phyloP scores from a whole-genome alignment of 1,139 yeast species.

The Sugiyamaella japonica region DNA sequence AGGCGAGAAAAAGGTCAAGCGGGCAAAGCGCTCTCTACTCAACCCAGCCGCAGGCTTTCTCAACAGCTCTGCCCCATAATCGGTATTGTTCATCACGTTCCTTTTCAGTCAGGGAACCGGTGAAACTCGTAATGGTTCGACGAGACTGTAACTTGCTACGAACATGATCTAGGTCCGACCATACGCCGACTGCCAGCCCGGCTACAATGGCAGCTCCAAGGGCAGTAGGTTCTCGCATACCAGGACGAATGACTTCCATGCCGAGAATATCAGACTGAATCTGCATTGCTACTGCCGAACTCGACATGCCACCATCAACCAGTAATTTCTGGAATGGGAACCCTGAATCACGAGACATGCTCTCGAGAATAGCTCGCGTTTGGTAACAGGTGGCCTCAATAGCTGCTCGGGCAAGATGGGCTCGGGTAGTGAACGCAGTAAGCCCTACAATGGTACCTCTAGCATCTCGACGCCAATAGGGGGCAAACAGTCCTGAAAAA shows the following conservation, averaged over 20 bases:
- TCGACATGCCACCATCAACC: conserved; percentile 96
- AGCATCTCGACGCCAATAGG: conserved; percentile 93
- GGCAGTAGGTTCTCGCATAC: conserved; percentile 89
- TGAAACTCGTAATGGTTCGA: conserved; percentile 22
- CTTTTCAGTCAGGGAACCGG: conserved; percentile 41
- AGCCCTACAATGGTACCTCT: conserved; percentile 92
- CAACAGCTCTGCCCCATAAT: conserved; percentile 82
- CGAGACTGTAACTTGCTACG: conserved; percentile 29
- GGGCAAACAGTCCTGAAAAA: conserved; percentile 90
- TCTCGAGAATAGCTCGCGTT: conserved; percentile 84
- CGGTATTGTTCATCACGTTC: conserved; percentile 67
- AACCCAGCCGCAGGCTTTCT: conserved; percentile 74
- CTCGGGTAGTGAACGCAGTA: conserved; percentile 82
- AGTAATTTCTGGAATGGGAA: conserved; percentile 50
- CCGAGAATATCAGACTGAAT: conserved; percentile 91
- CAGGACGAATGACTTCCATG: conserved; percentile 77
- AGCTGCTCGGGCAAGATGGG: conserved; percentile 92
- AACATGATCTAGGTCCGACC: conserved; percentile 75
- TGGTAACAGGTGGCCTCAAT: conserved; percentile 95
- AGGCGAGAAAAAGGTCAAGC: background rate
- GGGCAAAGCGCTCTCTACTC: conserved; percentile 1
- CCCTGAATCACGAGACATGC: conserved; percentile 86
- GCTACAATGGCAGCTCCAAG: conserved; percentile 97
- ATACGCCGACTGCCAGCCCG: conserved; percentile 74
- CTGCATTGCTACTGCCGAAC: conserved; percentile 89